These are phyloP conservation scores for Xylaria polymorpha DNA, from an alignment of 2,329 filamentous ascomycete species.

Conservation along the genomic window DNA sequence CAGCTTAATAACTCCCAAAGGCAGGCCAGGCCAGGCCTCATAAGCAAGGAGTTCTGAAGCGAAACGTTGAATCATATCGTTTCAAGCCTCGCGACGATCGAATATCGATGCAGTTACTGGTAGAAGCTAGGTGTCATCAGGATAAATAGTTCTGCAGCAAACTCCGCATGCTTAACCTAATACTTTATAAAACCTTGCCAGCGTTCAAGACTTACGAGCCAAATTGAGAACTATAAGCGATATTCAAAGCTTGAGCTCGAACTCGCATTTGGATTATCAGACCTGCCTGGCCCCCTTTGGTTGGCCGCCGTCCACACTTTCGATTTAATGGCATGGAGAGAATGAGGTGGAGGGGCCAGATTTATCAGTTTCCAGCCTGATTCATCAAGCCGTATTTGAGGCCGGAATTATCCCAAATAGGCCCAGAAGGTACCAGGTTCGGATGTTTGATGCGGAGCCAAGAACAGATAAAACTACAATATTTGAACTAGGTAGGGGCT, in stretches of 20 bases:
- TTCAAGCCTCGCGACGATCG: neutral
- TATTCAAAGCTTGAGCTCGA: conserved; percentile 2
- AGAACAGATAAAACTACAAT: neutral
- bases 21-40: conserved; percentile 38
- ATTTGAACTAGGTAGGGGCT: neutral
- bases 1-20: conserved; percentile 34
- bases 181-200: neutral
- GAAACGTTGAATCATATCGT: conserved; percentile 29
- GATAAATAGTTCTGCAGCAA: neutral
- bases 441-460: neutral
- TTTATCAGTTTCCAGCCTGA: neutral
- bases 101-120: neutral
- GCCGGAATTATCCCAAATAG: neutral
- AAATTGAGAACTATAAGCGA: neutral
- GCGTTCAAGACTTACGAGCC: neutral
- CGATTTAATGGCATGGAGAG: neutral
- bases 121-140: neutral
- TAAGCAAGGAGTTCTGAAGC: conserved; percentile 26
- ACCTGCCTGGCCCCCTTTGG: neutral
- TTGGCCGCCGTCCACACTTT: neutral
- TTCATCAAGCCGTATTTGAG: neutral
- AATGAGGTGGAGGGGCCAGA: neutral
- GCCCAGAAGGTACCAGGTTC: neutral
- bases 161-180: neutral
- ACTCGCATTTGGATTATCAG: neutral